phyloP scores from a whole-genome alignment of 352 stramenopile genomes.

The Halophytophthora polymorphica region DNA sequence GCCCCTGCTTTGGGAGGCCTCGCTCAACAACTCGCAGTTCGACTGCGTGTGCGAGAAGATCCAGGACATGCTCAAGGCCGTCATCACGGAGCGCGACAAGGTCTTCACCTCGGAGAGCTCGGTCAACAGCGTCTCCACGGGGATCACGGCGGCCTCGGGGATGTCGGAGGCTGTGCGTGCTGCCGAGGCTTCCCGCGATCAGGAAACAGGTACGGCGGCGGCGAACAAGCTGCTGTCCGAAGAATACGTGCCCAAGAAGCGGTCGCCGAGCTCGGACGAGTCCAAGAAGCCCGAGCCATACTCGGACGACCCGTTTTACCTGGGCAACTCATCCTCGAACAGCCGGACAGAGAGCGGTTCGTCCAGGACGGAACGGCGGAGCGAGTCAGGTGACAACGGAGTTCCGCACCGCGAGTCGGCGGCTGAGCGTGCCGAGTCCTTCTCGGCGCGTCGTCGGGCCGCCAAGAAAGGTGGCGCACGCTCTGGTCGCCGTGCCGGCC shows the following conservation, averaged over 20 bases:
- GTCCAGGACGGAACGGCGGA: constrained; percentile 28
- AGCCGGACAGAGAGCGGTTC: constrained; percentile 43
- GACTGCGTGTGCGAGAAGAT: constrained; percentile 86
- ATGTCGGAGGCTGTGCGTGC: constrained; percentile 64
- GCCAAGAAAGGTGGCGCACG: constrained; percentile 64
- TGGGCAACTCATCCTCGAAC: constrained; percentile 40
- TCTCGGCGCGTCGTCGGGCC: constrained; percentile 62
- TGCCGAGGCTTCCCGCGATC: constrained; percentile 64
- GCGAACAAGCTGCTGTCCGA: constrained; percentile 80
- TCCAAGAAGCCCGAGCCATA: constrained; percentile 56
- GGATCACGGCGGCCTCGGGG: constrained; percentile 56
- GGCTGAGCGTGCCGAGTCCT: constrained; percentile 58
- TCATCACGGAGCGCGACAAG: constrained; percentile 83
- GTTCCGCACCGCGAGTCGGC: constrained; percentile 17
- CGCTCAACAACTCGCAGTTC: constrained; percentile 79
- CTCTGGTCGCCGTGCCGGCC: constrained; percentile 29
- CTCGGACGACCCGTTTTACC: constrained; percentile 74
- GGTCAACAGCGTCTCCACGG: constrained; percentile 56
- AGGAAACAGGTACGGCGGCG: constrained; percentile 54
- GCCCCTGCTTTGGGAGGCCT: constrained; percentile 76
- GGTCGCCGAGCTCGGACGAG: constrained; percentile 21
- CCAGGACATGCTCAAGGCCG: constrained; percentile 86
- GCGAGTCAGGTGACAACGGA: constrained; percentile 16
- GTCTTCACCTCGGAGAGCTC: constrained; percentile 67
- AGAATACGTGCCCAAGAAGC: constrained; percentile 67